Base-by-base conservation (phyloP, 1,139 yeast species). In the Pichia sp. region DNA sequence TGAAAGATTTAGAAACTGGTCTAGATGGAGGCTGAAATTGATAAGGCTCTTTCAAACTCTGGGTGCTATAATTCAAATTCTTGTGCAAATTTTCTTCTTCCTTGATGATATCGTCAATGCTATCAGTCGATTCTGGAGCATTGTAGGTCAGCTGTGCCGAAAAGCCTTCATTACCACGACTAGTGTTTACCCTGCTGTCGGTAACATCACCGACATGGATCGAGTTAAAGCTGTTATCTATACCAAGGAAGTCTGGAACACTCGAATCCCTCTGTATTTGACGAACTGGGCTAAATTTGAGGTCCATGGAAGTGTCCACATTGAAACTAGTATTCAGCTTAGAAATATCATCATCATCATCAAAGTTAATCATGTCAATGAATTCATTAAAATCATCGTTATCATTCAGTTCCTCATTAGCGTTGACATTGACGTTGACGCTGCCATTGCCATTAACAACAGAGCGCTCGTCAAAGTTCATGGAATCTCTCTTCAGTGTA, bases 291-390 rank as follows among this genome's bases (percentile, higher is more conserved):
- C 57, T 57, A 3, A 58, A 13, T 15, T 53, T 42, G 13, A 51
- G 41, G 15, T 53, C 49, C 15, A 65, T 48, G 32, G 57, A 54
- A 38, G 62, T 64, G 52, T 62, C 61, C 16, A 67, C 61, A 50
- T 67, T 61, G 45, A 67, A 60, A 32, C 51, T 55, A 1, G 62
- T 62, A 16, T 54, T 57, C 19, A 61, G 50, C n/a, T 61, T 54
- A 4, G 59, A 60, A 45, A 56, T 52, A 23, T 58, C 62, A 10
- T 70, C 76, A 42, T 72, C 77, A 42, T 72, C 78, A 26, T 78
- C 90, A 62, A 84, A 81, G 65, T 85, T 83, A 51, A 86, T 81
- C 64, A 80, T 80, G 58, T 83, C 85, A 46, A 85, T 80, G 61
- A 85, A 81, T 62, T 85, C 90, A 72, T 78, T 74, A 29, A 78